Conservation (phyloP, 75 land plant species). For the Pinus albicaulis region DNA sequence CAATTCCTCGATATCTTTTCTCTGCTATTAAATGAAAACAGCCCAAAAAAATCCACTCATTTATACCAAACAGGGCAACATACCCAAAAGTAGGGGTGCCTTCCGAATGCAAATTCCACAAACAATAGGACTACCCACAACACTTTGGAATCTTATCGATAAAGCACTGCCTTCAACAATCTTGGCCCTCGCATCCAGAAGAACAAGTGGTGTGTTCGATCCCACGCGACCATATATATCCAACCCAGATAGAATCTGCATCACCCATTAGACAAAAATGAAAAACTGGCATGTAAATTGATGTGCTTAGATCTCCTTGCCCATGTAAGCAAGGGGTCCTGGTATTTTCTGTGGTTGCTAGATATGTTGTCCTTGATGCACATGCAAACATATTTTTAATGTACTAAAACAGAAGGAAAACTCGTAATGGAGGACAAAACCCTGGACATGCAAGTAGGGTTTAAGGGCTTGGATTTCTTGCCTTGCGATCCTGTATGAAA, state of each 20-base stretch:
- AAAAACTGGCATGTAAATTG: background rate
- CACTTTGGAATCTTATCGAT: constrained; percentile 51
- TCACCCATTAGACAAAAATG: background rate
- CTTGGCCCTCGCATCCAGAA: constrained; percentile 46
- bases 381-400: background rate
- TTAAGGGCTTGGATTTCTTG: constrained; percentile 16
- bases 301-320: too few relatives aligned
- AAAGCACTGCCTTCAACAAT: constrained; percentile 29
- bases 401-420: background rate
- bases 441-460: too few relatives aligned
- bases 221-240: constrained; percentile 89
- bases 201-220: constrained; percentile 73
- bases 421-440: background rate
- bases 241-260: constrained; percentile 74
- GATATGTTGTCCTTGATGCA: too few relatives aligned
- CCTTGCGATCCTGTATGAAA: constrained; percentile 80
- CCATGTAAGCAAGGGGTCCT: too few relatives aligned
- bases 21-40: too few relatives aligned
- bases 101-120: constrained; percentile 75
- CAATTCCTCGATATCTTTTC: too few relatives aligned
- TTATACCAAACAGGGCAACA: background rate
- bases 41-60: too few relatives aligned
- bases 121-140: constrained; percentile 69
- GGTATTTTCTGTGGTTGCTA: too few relatives aligned
- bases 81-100: constrained; percentile 45